Conservation (phyloP, 257 asterid genomes). For the Solanum etuberosum region DNA sequence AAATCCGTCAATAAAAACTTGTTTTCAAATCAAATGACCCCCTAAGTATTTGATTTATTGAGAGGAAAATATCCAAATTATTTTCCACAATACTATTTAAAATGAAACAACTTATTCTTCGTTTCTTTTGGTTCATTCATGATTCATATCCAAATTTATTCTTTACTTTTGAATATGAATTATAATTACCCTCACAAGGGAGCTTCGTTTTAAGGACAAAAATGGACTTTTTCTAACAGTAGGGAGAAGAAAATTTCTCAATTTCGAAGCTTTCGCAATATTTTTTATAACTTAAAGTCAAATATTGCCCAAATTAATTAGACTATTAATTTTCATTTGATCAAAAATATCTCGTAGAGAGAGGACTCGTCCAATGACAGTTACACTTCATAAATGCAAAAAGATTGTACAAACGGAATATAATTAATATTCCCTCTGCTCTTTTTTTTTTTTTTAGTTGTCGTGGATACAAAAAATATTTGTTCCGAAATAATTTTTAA, state of each 20-base stretch:
- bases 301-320: neutral
- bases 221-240: neutral
- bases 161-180: neutral
- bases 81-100: neutral
- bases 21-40: neutral
- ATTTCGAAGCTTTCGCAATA: too few species aligned
- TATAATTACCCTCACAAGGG: neutral
- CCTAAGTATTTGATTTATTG: neutral
- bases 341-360: neutral
- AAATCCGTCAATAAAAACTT: too few species aligned
- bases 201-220: neutral
- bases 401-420: too few species aligned
- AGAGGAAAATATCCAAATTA: neutral
- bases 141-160: too few species aligned
- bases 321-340: neutral
- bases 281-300: neutral
- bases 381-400: too few species aligned
- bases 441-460: too few species aligned
- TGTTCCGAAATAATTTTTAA: too few species aligned
- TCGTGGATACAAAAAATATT: too few species aligned
- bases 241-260: too few species aligned
- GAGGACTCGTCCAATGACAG: too few species aligned
- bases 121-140: neutral
- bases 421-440: too few species aligned
- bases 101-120: neutral